phyloP scores from a whole-genome alignment of 2,329 filamentous ascomycete genomes.

The Alternaria longipes region DNA sequence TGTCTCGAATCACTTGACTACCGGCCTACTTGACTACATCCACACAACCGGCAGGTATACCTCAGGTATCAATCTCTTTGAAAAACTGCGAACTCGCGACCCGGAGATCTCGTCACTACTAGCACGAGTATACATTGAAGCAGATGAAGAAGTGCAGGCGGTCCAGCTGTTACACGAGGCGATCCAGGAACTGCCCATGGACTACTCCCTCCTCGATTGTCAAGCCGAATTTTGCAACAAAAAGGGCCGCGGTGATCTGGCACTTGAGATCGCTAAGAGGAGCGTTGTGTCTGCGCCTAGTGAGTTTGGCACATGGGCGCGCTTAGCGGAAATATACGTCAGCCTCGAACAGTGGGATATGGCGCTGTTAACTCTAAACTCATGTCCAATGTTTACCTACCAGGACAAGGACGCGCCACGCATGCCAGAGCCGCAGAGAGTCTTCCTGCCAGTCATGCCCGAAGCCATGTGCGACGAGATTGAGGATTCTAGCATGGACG shows the following conservation, averaged over 20 bases:
- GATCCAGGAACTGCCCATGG: slow-evolving; percentile 92
- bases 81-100: slow-evolving; percentile 90
- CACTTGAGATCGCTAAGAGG: slow-evolving; percentile 90
- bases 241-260: slow-evolving; percentile 87
- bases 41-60: slow-evolving; percentile 93
- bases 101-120: slow-evolving; percentile 93
- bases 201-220: slow-evolving; percentile 94
- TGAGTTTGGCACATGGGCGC: slow-evolving; percentile 96
- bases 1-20: slow-evolving; percentile 93
- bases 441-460: slow-evolving; percentile 84
- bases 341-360: slow-evolving; percentile 96
- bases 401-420: slow-evolving; percentile 96
- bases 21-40: slow-evolving; percentile 94
- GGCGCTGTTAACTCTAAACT: slow-evolving; percentile 93
- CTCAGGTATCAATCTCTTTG: slow-evolving; percentile 96
- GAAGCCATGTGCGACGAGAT: slow-evolving; percentile 96
- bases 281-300: slow-evolving; percentile 95
- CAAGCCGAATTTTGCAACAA: slow-evolving; percentile 91
- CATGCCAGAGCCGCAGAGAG: slow-evolving; percentile 90
- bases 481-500: slow-evolving; percentile 83
- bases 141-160: slow-evolving; percentile 96
- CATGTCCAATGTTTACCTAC: slow-evolving; percentile 99
- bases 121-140: slow-evolving; percentile 90
- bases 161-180: slow-evolving; percentile 88
- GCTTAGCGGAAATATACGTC: slow-evolving; percentile 92